Percentiles rank a stretch among this genome's conserved stretches.
Evolutionary conservation across 1,284 basidiomycete genomes (phyloP).

Genomic region (Ceratobasidium sp.): DNA sequence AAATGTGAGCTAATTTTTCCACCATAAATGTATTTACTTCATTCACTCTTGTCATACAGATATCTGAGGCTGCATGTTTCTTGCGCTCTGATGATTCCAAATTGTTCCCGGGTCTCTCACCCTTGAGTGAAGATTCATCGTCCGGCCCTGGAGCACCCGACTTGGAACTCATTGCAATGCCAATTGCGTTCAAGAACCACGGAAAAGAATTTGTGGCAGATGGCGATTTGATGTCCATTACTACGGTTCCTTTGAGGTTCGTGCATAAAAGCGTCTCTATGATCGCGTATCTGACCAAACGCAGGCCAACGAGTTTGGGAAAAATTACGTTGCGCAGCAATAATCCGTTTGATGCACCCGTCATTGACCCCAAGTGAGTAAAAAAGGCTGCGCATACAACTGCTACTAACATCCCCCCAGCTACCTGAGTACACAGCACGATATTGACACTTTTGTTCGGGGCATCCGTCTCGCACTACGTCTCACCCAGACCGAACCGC

Average conservation of each 20-base stretch:
- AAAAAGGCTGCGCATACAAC: neutral
- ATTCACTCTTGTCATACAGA: slow-evolving; percentile 49
- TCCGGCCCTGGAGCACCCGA: slow-evolving; percentile 55
- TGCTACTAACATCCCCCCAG: neutral
- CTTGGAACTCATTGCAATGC: slow-evolving; percentile 54
- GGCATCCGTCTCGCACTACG: slow-evolving; percentile 44
- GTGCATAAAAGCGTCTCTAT: neutral
- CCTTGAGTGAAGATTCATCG: slow-evolving; percentile 51
- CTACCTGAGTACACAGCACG: slow-evolving; percentile 46
- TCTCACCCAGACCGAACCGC: slow-evolving; percentile 45
- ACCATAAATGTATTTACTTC: slow-evolving; percentile 29
- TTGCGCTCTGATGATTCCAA: slow-evolving; percentile 54
- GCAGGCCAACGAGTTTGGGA: slow-evolving; percentile 45
- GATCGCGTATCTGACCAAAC: neutral
- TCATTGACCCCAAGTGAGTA: slow-evolving; percentile 49
- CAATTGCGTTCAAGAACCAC: slow-evolving; percentile 50
- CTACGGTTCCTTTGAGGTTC: slow-evolving; percentile 56
- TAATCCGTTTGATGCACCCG: slow-evolving; percentile 48
- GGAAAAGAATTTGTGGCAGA: slow-evolving; percentile 49
- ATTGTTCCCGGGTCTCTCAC: slow-evolving; percentile 51
- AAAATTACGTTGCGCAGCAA: slow-evolving; percentile 43
- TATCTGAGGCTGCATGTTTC: slow-evolving; percentile 56
- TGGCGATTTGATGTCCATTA: slow-evolving; percentile 55
- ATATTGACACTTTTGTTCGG: slow-evolving; percentile 46
- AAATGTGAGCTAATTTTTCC: slow-evolving; percentile 63